A percentile compares a stretch with the other conserved stretches of the same genome.
Conservation (phyloP, 345 rosid genomes). For the Citrus inodora region DNA sequence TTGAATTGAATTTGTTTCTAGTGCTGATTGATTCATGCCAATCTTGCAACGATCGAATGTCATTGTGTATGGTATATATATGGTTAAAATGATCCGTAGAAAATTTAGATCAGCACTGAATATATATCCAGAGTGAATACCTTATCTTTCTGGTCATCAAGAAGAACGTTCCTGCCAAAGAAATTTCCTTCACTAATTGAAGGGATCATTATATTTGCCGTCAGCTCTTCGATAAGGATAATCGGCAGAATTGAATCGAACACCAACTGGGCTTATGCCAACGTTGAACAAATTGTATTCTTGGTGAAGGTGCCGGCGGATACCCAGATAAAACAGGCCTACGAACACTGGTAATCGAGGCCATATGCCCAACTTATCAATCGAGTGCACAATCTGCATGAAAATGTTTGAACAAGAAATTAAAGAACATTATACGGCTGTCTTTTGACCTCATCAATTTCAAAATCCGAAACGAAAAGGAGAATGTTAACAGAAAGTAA, state of each 20-base stretch:
- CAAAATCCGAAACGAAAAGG: no score
- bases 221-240: constrained; percentile 47
- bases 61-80: no score
- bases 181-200: constrained; percentile 38
- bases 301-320: constrained; percentile 54
- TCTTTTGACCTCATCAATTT: no score
- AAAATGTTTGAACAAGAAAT: no score
- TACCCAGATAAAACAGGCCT: constrained; percentile 37
- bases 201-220: constrained; percentile 47
- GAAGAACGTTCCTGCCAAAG: constrained; percentile 53
- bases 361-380: constrained; percentile 39
- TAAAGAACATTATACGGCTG: no score
- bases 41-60: no score
- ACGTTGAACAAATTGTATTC: constrained; percentile 49
- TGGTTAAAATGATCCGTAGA: no score
- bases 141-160: constrained; percentile 25
- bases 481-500: no score
- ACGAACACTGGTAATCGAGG: constrained; percentile 47
- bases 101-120: no score
- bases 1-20: no score
- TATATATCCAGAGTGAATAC: not conserved
- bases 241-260: constrained; percentile 42
- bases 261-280: constrained; percentile 38
- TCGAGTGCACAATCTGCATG: no score
- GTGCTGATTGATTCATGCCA: no score